Conservation (phyloP, 192 early-diverging fungal species). For the Paraglomus brasilianum region DNA sequence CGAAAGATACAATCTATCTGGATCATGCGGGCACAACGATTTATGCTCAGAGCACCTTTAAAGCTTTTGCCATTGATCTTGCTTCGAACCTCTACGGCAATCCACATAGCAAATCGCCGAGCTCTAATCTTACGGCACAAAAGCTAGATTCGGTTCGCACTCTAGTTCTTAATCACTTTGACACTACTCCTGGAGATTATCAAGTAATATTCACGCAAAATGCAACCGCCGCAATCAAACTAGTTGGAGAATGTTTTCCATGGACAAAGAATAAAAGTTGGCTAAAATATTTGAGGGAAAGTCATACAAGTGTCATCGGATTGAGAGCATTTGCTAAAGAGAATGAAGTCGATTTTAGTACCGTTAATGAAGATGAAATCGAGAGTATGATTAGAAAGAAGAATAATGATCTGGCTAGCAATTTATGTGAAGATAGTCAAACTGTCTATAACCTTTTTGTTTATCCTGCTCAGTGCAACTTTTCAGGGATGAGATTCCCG, state of each 20-base stretch:
- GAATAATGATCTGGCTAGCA: neutral
- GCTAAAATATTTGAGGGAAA: constrained; percentile 62
- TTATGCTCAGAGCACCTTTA: constrained; percentile 46
- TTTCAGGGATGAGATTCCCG: constrained; percentile 71
- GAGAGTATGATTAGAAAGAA: neutral
- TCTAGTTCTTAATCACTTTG: constrained; percentile 57
- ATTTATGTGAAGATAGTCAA: neutral
- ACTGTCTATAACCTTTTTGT: constrained; percentile 58
- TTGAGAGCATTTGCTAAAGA: constrained; percentile 56
- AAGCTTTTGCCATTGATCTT: constrained; percentile 44
- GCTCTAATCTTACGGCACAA: constrained; percentile 51
- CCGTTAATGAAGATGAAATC: neutral
- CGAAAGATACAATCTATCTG: constrained; percentile 49
- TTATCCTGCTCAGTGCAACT: constrained; percentile 86
- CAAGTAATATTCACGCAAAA: constrained; percentile 75
- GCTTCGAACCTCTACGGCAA: constrained; percentile 58
- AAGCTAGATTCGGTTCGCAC: constrained; percentile 53
- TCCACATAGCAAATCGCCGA: constrained; percentile 62
- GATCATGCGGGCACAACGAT: constrained; percentile 67
- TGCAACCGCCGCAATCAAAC: constrained; percentile 72
- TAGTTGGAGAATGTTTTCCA: constrained; percentile 70
- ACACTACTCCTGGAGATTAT: constrained; percentile 57
- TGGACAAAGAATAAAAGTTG: constrained; percentile 42
- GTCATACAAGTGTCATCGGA: constrained; percentile 78
- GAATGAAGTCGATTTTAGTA: constrained; percentile 29